Evolutionary conservation across 495 filamentous ascomycete species (phyloP), one percentile per base, ranked within the genome.

Genomic region (Usnea hakonensis): DNA sequence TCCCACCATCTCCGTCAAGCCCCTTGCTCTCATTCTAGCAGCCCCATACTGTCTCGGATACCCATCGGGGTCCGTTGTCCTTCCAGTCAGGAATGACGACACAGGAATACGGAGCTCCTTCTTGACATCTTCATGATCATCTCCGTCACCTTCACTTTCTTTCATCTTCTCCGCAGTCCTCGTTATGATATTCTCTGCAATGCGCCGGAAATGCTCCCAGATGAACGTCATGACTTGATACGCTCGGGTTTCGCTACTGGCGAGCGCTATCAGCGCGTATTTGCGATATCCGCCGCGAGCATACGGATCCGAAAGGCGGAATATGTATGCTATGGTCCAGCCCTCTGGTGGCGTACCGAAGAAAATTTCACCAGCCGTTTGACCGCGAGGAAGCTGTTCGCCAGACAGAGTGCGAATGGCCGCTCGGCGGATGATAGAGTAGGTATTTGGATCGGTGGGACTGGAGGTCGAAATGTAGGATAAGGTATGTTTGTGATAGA

Each of bases 261-360:
- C 81, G 33, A 96, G 83, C n/a, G 89, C 90, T 54, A 96, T 77
- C 48, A 97, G 81, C 46, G 92, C 91, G 73, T 97, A 97, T 46
- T 89, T 87, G 62, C 92, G 85, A 66, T 87, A 84, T 64, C 89
- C 85, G 48, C 92, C 92, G 40, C 92, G 90, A 21, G 92, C 91
- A 75, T 91, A 87, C 26, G 91, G 81, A 71, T 97, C 92, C 21
- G 87, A 85, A 13, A 96, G 87, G 28, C 90, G 90, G 71, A 97
- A 96, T 68, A 95, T 87, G 72, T 90, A 95, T 61, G 92, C 92
- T 14, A 93, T 93, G 4, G 92, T 95, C 74, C 93, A 95, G 50
- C 92, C 93, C 5, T 87, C 84, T 1, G 81, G 74, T 5, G 87
- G 80, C 67, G 96, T 91, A 30, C 91, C 91, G 65, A 96, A 97